Conservation (phyloP, 1,284 basidiomycete genomes). For the Moesziomyces sp. region DNA sequence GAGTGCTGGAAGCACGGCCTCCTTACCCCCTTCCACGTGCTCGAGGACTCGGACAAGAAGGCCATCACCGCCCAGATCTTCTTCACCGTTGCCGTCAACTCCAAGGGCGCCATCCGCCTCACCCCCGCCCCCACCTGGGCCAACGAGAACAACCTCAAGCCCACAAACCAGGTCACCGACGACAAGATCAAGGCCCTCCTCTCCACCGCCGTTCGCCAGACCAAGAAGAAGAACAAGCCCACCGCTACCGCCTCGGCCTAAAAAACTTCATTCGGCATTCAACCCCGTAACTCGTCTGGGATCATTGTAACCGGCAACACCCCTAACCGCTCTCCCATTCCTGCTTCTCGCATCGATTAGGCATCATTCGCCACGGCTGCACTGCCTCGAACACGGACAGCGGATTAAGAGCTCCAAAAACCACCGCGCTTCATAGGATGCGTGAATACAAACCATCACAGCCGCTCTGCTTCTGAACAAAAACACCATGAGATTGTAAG, state of each 20-base stretch:
- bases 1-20: conserved; percentile 94
- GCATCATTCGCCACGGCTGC: too few relatives aligned
- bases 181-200: conserved; percentile 75
- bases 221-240: conserved; percentile 83
- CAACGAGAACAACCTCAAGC: conserved; percentile 88
- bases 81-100: conserved; percentile 89
- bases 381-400: too few relatives aligned
- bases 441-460: too few relatives aligned
- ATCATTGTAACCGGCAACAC: too few relatives aligned
- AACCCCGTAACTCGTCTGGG: too few relatives aligned
- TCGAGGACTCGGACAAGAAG: conserved; percentile 54
- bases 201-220: conserved; percentile 82
- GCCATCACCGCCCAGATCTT: conserved; percentile 81
- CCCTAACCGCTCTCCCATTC: too few relatives aligned
- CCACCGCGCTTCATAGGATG: too few relatives aligned
- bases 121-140: conserved; percentile 91
- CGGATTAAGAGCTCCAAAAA: too few relatives aligned
- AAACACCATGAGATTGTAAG: too few relatives aligned
- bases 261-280: background rate
- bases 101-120: conserved; percentile 78
- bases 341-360: too few relatives aligned
- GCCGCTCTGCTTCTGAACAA: too few relatives aligned
- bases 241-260: conserved; percentile 29
- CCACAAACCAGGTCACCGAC: conserved; percentile 71
- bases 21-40: conserved; percentile 87